A percentile compares a stretch with the other conserved stretches of the same genome.
phyloP scores from a whole-genome alignment of 176 grass and related monocot species.

The Carex scoparia region DNA sequence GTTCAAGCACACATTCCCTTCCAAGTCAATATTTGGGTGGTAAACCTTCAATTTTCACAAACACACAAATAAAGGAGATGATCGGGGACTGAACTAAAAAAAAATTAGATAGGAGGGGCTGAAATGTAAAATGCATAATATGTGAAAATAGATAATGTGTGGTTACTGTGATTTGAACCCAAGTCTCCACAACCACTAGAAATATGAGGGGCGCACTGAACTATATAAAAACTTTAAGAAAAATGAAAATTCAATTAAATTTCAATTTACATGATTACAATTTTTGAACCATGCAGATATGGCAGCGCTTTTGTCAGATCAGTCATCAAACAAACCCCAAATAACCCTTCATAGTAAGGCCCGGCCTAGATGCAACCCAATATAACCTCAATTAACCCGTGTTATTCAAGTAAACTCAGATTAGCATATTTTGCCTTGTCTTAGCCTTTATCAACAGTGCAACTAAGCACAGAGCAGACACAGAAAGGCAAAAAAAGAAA shows the following conservation, averaged over 20 bases:
- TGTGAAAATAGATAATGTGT: too few relatives aligned
- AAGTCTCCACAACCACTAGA: too few relatives aligned
- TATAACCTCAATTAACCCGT: not conserved
- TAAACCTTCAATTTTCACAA: slow-evolving; percentile 49
- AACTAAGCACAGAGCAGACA: not conserved
- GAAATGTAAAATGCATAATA: too few relatives aligned
- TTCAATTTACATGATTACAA: too few relatives aligned
- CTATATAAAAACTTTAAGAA: too few relatives aligned
- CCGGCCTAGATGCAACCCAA: too few relatives aligned
- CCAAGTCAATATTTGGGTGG: slow-evolving; percentile 90
- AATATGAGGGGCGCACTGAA: too few relatives aligned
- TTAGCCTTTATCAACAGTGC: not conserved
- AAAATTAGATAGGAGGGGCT: too few relatives aligned
- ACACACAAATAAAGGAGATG: not conserved
- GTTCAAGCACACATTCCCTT: slow-evolving; percentile 89
- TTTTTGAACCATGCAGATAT: not conserved
- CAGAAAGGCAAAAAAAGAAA: not conserved
- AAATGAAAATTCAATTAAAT: too few relatives aligned
- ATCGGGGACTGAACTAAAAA: too few relatives aligned
- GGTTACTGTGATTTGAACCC: too few relatives aligned
- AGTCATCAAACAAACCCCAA: not conserved
- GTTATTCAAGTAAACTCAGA: not conserved
- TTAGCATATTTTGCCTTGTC: not conserved
- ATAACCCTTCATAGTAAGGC: not conserved
- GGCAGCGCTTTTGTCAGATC: not conserved